Conservation (phyloP, 306 rosid genomes). For the Vachellia collinsii region DNA sequence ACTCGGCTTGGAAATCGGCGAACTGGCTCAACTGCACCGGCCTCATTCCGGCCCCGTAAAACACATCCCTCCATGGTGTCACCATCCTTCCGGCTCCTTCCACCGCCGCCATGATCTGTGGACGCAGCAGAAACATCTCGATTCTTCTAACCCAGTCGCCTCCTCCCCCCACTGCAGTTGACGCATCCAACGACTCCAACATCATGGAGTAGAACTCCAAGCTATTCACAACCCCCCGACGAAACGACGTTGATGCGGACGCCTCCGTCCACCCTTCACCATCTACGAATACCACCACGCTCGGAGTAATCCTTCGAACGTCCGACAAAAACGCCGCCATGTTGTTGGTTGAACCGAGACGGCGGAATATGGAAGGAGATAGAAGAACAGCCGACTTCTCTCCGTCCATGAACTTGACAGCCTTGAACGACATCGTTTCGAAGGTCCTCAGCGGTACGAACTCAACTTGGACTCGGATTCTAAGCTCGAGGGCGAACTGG, state of each 20-base stretch:
- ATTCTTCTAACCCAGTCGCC: slow-evolving; percentile 69
- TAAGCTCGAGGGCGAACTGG: slow-evolving; percentile 75
- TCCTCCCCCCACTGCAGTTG: slow-evolving; percentile 49
- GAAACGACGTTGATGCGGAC: slow-evolving; percentile 57
- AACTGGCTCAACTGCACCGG: slow-evolving; percentile 85
- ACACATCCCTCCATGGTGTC: slow-evolving; percentile 68
- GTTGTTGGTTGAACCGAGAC: slow-evolving; percentile 45
- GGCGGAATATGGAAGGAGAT: slow-evolving; percentile 69
- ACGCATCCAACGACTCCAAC: slow-evolving; percentile 80
- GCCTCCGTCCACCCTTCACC: slow-evolving; percentile 71
- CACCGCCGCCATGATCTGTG: slow-evolving; percentile 67
- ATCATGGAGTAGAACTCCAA: slow-evolving; percentile 73
- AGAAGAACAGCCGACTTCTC: slow-evolving; percentile 75
- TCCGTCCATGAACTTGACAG: slow-evolving; percentile 62
- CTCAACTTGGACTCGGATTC: slow-evolving; percentile 75
- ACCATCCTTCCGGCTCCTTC: slow-evolving; percentile 62
- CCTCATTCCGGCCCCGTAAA: slow-evolving; percentile 81
- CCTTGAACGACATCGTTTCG: slow-evolving; percentile 67
- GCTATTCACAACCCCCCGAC: slow-evolving; percentile 62
- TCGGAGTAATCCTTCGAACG: slow-evolving; percentile 57
- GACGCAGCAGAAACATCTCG: slow-evolving; percentile 62
- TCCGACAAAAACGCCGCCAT: slow-evolving; percentile 53
- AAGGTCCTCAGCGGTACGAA: slow-evolving; percentile 60
- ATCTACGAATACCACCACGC: slow-evolving; percentile 73
- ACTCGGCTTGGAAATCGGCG: slow-evolving; percentile 88